Evolutionary conservation across 2,329 filamentous ascomycete species (phyloP), one percentile per base, ranked within the genome.

Genomic region (Trichoderma aggressivum): DNA sequence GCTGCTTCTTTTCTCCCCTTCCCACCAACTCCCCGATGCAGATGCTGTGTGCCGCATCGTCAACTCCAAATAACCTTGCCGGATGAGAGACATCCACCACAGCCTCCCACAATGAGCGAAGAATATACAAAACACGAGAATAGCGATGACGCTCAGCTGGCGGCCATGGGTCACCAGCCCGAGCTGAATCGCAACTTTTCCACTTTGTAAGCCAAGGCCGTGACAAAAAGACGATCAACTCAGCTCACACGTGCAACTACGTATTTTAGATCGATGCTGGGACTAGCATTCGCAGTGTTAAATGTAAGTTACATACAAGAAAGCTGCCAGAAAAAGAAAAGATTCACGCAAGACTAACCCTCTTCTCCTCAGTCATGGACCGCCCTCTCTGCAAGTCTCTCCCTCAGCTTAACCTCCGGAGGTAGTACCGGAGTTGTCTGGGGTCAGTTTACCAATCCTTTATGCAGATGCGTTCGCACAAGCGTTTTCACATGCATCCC

Each of bases 381-480:
- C 0, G 83, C 83, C 0, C 81, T 85, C 2, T 82, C 84, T 7
- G 82, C 83, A 2, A 84, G 82, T 2, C 80, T 85, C 7, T 81
- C 80, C 0, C 76, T 85, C 5, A 83, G 83, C 32, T 81, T 94
- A 21, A 90, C 91, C 0, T 91, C 88, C 21, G 92, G 92, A 69
- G 89, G 91, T 1, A 86, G 89, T 50, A 88, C 86, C 2, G 87
- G 89, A 66, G 90, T 94, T 16, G 86, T 94, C 43, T 94, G 91
- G 91, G 92, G 91, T 77, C 28, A 53, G 73, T 73, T 73, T 8
- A 39, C 39, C 61, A 30, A 36, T 26, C 14, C 18, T n/a, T 47
- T 61, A 59, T 59, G 56, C 56, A 34, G 30, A 21, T n/a, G 28
- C 56, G 30, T 21, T 21, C 28, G 47, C 24, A 26, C 12, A 55